A percentile compares a stretch with the other conserved stretches of the same genome.
These are phyloP conservation scores for Phyllosticta ampelicida DNA, from an alignment of 2,329 filamentous ascomycete genomes.

Conservation along the genomic window DNA sequence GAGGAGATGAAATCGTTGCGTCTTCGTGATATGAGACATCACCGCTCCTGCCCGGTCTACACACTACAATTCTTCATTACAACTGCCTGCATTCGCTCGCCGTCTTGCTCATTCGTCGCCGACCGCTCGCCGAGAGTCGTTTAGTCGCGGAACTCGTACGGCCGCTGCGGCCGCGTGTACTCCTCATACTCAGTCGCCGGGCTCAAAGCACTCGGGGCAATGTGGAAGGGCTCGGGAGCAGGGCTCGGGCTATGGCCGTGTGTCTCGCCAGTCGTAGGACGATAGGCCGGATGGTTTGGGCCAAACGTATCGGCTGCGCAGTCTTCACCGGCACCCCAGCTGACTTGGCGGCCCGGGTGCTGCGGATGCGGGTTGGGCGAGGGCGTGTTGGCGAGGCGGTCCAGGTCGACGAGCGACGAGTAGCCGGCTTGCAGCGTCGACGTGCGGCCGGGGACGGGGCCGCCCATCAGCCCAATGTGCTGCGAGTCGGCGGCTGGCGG, in stretches of 20 bases:
- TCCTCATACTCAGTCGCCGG: slow-evolving; percentile 6
- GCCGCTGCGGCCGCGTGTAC: slow-evolving; percentile 1
- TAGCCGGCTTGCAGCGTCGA: slow-evolving; percentile 1
- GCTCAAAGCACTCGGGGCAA: slow-evolving; percentile 3
- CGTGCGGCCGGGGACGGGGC: not conserved
- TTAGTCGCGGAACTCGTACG: not conserved
- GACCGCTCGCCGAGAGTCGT: not conserved
- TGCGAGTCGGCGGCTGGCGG: not conserved
- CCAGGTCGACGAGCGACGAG: slow-evolving; percentile 4
- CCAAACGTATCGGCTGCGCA: not conserved
- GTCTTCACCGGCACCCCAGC: slow-evolving; percentile 23
- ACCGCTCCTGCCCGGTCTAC: not conserved
- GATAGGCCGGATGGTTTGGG: slow-evolving; percentile 4
- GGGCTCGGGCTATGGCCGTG: not conserved
- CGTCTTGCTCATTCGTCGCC: not conserved
- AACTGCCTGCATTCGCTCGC: too few relatives aligned
- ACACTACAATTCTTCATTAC: not conserved
- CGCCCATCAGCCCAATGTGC: not conserved
- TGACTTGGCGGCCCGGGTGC: slow-evolving; percentile 19
- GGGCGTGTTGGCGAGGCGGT: not conserved
- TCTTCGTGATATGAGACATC: not conserved
- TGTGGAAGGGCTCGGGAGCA: not conserved
- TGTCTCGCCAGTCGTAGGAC: not conserved
- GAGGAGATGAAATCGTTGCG: too few relatives aligned
- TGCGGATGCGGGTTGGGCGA: slow-evolving; percentile 29